Conservation (phyloP, 805 yeast species). For the Ogataea ganodermae region DNA sequence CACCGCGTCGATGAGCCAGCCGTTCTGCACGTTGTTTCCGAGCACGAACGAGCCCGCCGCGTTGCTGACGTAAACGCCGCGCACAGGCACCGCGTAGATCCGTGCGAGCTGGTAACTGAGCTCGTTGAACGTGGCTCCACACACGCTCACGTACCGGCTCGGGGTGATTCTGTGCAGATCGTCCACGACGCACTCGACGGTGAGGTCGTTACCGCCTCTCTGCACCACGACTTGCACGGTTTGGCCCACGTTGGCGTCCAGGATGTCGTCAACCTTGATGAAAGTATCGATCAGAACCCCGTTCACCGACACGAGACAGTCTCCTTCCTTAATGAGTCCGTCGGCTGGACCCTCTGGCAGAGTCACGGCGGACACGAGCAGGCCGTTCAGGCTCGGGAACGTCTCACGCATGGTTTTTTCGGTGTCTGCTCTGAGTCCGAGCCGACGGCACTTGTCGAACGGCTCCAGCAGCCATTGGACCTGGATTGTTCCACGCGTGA, state of each 20-base stretch:
- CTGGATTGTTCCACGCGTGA: slow-evolving; percentile 90
- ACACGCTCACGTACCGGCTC: slow-evolving; percentile 72
- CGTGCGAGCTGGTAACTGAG: slow-evolving; percentile 89
- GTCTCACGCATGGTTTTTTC: slow-evolving; percentile 66
- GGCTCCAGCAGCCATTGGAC: slow-evolving; percentile 87
- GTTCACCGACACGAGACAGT: slow-evolving; percentile 73
- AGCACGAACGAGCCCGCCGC: slow-evolving; percentile 76
- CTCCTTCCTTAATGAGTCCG: slow-evolving; percentile 77
- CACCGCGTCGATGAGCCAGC: slow-evolving; percentile 80
- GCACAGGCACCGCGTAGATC: slow-evolving; percentile 77
- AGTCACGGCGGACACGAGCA: slow-evolving; percentile 79
- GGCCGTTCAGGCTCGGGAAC: slow-evolving; percentile 76
- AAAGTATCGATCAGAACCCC: slow-evolving; percentile 66
- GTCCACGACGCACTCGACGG: slow-evolving; percentile 57
- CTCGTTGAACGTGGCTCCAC: slow-evolving; percentile 85
- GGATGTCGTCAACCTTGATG: slow-evolving; percentile 76
- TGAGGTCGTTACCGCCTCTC: slow-evolving; percentile 68
- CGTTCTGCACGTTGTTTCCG: slow-evolving; percentile 58
- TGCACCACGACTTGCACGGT: slow-evolving; percentile 59
- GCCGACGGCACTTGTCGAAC: slow-evolving; percentile 84
- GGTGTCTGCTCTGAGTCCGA: slow-evolving; percentile 76
- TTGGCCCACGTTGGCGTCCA: slow-evolving; percentile 70
- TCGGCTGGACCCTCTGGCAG: slow-evolving; percentile 87
- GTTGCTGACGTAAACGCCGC: slow-evolving; percentile 78
- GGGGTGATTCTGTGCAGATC: slow-evolving; percentile 86